phyloP scores from a whole-genome alignment of 805 yeast species.

The Peterozyma xylosa region DNA sequence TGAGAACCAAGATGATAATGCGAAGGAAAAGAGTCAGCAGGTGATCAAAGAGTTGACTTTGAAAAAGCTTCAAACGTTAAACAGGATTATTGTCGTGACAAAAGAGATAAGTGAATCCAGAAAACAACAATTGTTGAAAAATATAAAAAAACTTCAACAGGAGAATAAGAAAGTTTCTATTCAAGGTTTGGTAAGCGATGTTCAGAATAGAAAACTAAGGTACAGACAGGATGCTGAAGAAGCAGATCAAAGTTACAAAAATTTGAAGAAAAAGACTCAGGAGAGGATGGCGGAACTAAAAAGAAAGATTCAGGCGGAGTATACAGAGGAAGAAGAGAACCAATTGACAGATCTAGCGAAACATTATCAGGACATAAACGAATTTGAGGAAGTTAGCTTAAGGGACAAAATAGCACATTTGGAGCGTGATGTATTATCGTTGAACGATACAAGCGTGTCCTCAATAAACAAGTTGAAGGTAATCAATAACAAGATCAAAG shows the following conservation, averaged over 20 bases:
- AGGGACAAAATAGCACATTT: slow-evolving; percentile 30
- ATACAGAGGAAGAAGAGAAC: slow-evolving; percentile 30
- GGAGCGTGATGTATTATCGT: slow-evolving; percentile 29
- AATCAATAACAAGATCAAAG: slow-evolving; percentile 29
- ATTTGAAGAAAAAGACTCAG: slow-evolving; percentile 14
- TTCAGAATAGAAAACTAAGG: slow-evolving; percentile 19
- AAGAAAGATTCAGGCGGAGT: slow-evolving; percentile 24
- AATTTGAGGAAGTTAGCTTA: slow-evolving; percentile 28
- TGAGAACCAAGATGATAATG: slow-evolving; percentile 9
- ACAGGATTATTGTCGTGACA: slow-evolving; percentile 14
- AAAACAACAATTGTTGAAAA: slow-evolving; percentile 16
- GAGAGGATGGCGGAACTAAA: slow-evolving; percentile 20
- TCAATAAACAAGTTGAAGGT: slow-evolving; percentile 22
- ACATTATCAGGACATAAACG: slow-evolving; percentile 23
- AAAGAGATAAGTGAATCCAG: slow-evolving; percentile 18
- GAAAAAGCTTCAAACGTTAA: slow-evolving; percentile 17
- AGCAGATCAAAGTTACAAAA: slow-evolving; percentile 9
- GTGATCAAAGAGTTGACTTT: slow-evolving; percentile 15
- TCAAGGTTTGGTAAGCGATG: slow-evolving; percentile 18
- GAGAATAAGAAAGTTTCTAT: slow-evolving; percentile 27
- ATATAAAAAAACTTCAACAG: slow-evolving; percentile 27
- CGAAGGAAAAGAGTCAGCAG: slow-evolving; percentile 19
- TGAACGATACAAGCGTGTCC: slow-evolving; percentile 18
- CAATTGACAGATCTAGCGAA: slow-evolving; percentile 29
- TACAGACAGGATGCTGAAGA: slow-evolving; percentile 14